phyloP scores from a whole-genome alignment of 73 alveolate genomes.

The Breviolum minutum region DNA sequence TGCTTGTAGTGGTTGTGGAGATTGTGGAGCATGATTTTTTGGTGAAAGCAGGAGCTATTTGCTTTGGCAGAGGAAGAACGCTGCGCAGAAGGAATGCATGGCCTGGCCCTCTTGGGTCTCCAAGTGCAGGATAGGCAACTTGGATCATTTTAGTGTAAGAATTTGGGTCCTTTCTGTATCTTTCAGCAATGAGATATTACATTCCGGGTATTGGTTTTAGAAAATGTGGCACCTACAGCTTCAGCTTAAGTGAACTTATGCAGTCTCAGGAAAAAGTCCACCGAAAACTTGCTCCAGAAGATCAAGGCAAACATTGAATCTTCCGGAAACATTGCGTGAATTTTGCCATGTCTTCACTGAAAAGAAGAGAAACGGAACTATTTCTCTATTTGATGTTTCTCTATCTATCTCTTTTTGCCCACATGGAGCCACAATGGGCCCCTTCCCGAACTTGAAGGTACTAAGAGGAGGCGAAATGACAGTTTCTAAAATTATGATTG shows the following conservation, averaged over 20 bases:
- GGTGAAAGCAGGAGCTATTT: neutral
- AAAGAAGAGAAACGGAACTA: no score
- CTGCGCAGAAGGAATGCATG: conserved; percentile 27
- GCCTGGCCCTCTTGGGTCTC: conserved; percentile 38
- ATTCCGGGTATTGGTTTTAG: neutral
- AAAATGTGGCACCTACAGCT: neutral
- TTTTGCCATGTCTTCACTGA: no score
- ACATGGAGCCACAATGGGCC: no score
- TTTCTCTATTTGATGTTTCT: no score
- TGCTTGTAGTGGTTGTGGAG: neutral
- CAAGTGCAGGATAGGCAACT: conserved; percentile 38
- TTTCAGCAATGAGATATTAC: no score
- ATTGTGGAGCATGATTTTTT: neutral
- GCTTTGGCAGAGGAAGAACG: conserved; percentile 22
- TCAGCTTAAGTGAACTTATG: neutral
- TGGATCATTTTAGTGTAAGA: neutral
- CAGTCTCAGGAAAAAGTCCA: neutral
- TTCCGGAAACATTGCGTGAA: no score
- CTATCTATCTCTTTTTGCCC: no score
- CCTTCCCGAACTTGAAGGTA: no score
- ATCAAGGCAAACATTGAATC: neutral
- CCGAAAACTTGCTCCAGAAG: neutral
- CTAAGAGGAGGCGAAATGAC: no score
- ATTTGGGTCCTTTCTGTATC: neutral
- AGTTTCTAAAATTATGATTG: no score